Evolutionary conservation across 441 rosid species (phyloP), one percentile per base, ranked within the genome.

Genomic region (Melastoma candidum): DNA sequence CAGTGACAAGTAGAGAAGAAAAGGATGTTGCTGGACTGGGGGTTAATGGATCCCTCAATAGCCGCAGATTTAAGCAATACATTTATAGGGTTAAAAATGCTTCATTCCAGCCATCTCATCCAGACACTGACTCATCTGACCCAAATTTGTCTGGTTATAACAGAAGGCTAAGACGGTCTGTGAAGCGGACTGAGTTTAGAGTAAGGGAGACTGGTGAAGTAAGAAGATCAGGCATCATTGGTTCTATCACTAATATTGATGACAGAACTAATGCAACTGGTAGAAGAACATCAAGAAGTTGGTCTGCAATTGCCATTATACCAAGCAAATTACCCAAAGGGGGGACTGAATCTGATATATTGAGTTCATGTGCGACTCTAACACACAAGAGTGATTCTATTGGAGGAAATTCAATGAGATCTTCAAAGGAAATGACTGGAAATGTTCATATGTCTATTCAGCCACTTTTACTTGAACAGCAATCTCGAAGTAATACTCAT

Each of bases 131-230:
- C 59, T 68, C 59, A 66, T 74, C 81, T 73, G 74, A 55, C 48
- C 59, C 53, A 29, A 87, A 89, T 63, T 59, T 80, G 68, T 48
- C 68, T 70, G 82, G 83, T 50, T 73, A 72, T 70, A 85, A 74
- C 59, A 80, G 84, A 71, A 80, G 84, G 61, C 73, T 71, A 55
- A 83, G 77, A 12, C 85, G 69, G 4, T 45, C 53, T 55, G 46
- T 60, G 1, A 78, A 71, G 61, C 74, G 74, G 61, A 74, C 88
- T 46, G 97, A 89, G 69, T 89, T 89, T 70, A 80, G 95, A 58
- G 77, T 80, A 61, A 76, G 93, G 62, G 99, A 80, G 64, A 73
- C 56, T 64, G 51, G 65, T 44, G 85, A 75, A 26, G 72, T 48
- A 66, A 74, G 63, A 54, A 80, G 63, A 47, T 51, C 71, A 39